Conservation (phyloP, 2,329 filamentous ascomycete genomes). For the Cadophora malorum region DNA sequence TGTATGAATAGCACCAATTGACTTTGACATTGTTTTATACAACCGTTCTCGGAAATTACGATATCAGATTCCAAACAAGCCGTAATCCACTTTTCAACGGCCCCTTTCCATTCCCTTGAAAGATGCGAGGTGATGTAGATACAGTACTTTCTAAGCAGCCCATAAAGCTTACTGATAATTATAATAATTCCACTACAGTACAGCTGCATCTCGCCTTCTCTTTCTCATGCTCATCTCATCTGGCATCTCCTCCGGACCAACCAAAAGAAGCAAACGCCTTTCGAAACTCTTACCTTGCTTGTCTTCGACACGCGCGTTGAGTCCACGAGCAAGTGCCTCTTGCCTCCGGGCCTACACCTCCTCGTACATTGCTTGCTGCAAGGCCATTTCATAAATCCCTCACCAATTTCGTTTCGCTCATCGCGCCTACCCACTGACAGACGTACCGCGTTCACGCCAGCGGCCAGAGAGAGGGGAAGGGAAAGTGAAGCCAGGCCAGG, state of each 20-base stretch:
- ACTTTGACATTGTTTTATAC: background rate
- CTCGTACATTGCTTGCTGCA: slow-evolving; percentile 8
- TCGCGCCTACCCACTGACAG: slow-evolving; percentile 3
- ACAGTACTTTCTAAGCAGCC: slow-evolving; percentile 3
- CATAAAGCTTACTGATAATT: slow-evolving; percentile 14
- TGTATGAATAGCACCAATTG: slow-evolving; percentile 3
- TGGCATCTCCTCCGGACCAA: slow-evolving; percentile 20
- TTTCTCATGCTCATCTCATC: slow-evolving; percentile 3
- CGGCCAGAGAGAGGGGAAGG: background rate
- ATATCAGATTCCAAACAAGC: slow-evolving; percentile 17
- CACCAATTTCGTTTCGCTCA: slow-evolving; percentile 15
- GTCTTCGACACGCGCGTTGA: background rate
- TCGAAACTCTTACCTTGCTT: slow-evolving; percentile 2
- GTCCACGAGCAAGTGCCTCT: background rate
- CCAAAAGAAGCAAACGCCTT: slow-evolving; percentile 1
- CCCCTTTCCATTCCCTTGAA: background rate
- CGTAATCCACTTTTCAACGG: slow-evolving; percentile 9
- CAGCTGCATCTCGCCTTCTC: slow-evolving; percentile 2
- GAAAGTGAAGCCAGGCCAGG: background rate
- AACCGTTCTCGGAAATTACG: slow-evolving; percentile 9
- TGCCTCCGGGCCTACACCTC: background rate
- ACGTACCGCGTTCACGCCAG: background rate
- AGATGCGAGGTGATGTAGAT: slow-evolving; percentile 6
- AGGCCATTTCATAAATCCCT: slow-evolving; percentile 25
- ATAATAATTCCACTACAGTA: slow-evolving; percentile 9